Evolutionary conservation across 1,284 basidiomycete genomes (phyloP).

Genomic region (Ustilago hordei): DNA sequence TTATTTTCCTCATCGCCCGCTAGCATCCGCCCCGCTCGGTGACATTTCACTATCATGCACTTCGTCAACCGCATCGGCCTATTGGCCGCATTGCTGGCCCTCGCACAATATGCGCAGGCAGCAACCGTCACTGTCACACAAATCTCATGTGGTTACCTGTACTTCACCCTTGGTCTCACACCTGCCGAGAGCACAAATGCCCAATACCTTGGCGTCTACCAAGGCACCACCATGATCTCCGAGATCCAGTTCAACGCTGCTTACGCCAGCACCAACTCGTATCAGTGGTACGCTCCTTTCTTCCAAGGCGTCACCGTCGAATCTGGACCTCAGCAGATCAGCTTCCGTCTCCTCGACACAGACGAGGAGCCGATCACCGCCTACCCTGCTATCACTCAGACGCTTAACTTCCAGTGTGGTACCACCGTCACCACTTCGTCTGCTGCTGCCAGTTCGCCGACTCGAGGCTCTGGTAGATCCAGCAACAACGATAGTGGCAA

Average conservation of each 20-base stretch:
- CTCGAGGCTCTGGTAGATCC: conserved; percentile 7
- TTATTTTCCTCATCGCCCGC: neutral
- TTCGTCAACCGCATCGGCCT: conserved; percentile 13
- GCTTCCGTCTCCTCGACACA: conserved; percentile 35
- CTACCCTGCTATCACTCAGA: conserved; percentile 22
- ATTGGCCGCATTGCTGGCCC: conserved; percentile 28
- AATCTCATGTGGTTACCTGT: conserved; percentile 31
- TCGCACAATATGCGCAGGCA: conserved; percentile 21
- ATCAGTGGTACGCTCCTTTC: conserved; percentile 35
- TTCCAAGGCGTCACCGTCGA: conserved; percentile 14
- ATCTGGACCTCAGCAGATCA: conserved; percentile 28
- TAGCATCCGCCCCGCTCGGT: neutral
- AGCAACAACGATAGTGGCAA: conserved; percentile 1
- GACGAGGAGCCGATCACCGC: conserved; percentile 20
- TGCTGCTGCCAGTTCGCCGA: conserved; percentile 17
- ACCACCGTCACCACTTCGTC: conserved; percentile 30
- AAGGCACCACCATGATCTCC: conserved; percentile 21
- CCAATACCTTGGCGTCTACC: conserved; percentile 21
- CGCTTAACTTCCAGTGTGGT: conserved; percentile 43
- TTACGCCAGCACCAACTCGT: conserved; percentile 21
- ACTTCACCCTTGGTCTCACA: conserved; percentile 35
- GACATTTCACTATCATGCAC: conserved; percentile 14
- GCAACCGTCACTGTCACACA: conserved; percentile 30
- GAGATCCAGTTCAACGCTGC: conserved; percentile 28
- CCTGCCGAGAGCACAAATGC: conserved; percentile 19